A percentile compares a stretch with the other conserved stretches of the same genome.
Conservation (phyloP, 2,329 filamentous ascomycete species). For the Claviceps maximensis region DNA sequence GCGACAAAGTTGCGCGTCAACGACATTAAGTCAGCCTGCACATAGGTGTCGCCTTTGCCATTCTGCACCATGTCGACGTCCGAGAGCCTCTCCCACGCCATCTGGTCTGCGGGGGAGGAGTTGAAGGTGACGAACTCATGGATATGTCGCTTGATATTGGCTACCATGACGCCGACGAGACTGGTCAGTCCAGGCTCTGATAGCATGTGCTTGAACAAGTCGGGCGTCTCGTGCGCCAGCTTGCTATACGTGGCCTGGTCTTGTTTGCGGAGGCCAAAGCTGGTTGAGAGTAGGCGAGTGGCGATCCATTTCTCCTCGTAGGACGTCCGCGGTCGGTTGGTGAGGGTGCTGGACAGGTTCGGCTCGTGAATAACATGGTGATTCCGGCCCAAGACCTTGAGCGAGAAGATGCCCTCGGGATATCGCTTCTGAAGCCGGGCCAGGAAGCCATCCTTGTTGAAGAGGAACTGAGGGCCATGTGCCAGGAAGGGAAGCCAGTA, state of each 20-base stretch:
- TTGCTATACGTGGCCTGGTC: conserved; percentile 19
- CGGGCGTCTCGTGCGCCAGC: conserved; percentile 15
- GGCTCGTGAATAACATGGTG: conserved; percentile 23
- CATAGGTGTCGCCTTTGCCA: conserved; percentile 12
- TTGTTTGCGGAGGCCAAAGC: conserved; percentile 19
- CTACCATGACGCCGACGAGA: conserved; percentile 8
- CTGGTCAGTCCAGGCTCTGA: conserved; percentile 15
- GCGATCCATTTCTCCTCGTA: conserved; percentile 13
- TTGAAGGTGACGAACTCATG: conserved; percentile 27
- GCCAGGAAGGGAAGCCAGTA: conserved; percentile 25
- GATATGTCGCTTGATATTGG: conserved; percentile 17
- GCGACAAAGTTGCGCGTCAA: conserved; percentile 24
- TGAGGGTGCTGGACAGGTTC: conserved; percentile 14
- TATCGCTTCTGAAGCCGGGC: conserved; percentile 18
- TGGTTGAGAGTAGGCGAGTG: conserved; percentile 16
- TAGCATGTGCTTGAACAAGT: conserved; percentile 14
- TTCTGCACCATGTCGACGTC: conserved; percentile 19
- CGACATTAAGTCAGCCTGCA: conserved; percentile 21
- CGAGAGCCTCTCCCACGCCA: conserved; percentile 24
- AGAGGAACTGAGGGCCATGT: conserved; percentile 20
- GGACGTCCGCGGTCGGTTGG: conserved; percentile 16
- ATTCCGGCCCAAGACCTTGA: conserved; percentile 18
- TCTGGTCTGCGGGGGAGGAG: conserved; percentile 22
- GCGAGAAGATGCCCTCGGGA: conserved; percentile 22
- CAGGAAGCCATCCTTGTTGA: conserved; percentile 18